Conservation (phyloP, 768 basidiomycete species). For the Phanerodontia chrysosporium region DNA sequence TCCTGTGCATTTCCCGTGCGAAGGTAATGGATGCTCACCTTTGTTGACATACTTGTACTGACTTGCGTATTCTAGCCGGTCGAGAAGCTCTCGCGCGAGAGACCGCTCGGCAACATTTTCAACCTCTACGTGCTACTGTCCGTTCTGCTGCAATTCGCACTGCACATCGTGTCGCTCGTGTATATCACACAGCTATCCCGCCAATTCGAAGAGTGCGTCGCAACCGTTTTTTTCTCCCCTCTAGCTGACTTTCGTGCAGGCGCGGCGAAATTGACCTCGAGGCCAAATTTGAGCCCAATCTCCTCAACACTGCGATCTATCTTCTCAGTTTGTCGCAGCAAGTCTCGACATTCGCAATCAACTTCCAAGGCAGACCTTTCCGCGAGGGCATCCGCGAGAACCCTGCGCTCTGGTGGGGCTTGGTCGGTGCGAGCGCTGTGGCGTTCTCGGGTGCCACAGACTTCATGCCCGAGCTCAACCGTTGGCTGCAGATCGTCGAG, state of each 20-base stretch:
- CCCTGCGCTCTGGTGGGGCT: constrained; percentile 86
- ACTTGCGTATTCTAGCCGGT: constrained; percentile 61
- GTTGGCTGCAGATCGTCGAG: constrained; percentile 95
- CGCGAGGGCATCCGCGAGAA: constrained; percentile 98
- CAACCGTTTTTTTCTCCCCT: neutral
- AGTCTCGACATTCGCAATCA: constrained; percentile 97
- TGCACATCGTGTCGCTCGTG: constrained; percentile 86
- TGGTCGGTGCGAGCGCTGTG: constrained; percentile 83
- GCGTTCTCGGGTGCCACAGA: constrained; percentile 94
- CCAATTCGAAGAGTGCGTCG: constrained; percentile 65
- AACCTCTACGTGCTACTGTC: constrained; percentile 93
- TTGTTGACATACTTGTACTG: neutral
- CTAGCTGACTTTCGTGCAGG: constrained; percentile 31
- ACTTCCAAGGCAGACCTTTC: constrained; percentile 99
- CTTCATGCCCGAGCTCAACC: constrained; percentile 90
- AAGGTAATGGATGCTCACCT: constrained; percentile 49
- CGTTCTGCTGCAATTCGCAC: constrained; percentile 86
- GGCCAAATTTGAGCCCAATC: constrained; percentile 91
- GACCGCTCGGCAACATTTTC: constrained; percentile 94
- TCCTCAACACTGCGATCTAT: constrained; percentile 96
- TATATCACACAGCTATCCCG: constrained; percentile 91
- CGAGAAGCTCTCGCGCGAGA: constrained; percentile 89
- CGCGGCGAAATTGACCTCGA: constrained; percentile 84
- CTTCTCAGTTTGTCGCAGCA: constrained; percentile 94
- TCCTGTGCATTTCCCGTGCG: constrained; percentile 95